Percentiles rank a stretch among this genome's conserved stretches.
phyloP scores from a whole-genome alignment of 2,329 filamentous ascomycete genomes.

The Penicillium sp. region DNA sequence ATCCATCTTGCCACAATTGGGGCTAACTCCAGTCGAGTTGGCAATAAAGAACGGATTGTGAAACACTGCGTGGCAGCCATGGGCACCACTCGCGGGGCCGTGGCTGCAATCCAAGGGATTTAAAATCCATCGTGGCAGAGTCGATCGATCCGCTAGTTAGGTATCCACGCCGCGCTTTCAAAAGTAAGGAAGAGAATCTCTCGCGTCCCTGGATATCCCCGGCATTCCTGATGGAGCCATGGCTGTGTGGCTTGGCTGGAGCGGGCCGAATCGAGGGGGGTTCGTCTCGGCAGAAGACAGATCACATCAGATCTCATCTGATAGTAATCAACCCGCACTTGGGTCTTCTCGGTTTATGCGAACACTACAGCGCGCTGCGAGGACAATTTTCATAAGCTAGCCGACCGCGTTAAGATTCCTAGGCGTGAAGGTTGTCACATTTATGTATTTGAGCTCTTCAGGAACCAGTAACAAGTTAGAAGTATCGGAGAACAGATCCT shows the following conservation, averaged over 20 bases:
- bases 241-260: not conserved
- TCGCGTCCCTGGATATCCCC: not conserved
- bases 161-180: not conserved
- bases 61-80: conserved; percentile 10
- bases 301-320: conserved; percentile 3
- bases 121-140: conserved; percentile 13
- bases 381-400: too few species aligned
- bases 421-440: too few species aligned
- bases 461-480: too few species aligned
- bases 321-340: not conserved
- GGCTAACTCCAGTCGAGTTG: not conserved
- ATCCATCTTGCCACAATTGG: not conserved
- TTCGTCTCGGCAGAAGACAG: conserved; percentile 3
- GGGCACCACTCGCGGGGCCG: not conserved
- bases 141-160: not conserved
- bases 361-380: too few species aligned
- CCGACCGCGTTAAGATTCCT: too few species aligned
- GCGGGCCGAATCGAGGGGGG: not conserved
- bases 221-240: not conserved
- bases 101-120: not conserved
- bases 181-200: not conserved
- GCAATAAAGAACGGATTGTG: not conserved
- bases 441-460: too few species aligned
- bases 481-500: too few species aligned
- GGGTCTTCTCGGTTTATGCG: too few species aligned